Conservation (phyloP, 2,329 filamentous ascomycete genomes). For the Colletotrichum endophyticum region DNA sequence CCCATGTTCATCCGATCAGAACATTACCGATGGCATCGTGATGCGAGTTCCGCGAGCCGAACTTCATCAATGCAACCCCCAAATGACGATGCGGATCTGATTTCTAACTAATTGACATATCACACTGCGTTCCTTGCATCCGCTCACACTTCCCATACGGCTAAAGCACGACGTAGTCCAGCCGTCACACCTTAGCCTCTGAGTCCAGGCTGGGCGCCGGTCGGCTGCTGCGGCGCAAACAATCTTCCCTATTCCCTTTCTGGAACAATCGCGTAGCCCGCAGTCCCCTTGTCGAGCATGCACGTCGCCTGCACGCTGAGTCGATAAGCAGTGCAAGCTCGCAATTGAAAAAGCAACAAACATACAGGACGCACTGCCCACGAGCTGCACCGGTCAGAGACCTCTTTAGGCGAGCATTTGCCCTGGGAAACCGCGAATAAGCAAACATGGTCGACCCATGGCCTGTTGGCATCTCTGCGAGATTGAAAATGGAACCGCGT, state of each 20-base stretch:
- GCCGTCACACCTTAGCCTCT: background rate
- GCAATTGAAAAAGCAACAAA: slow-evolving; percentile 10
- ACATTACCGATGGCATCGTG: background rate
- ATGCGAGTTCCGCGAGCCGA: background rate
- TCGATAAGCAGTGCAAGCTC: background rate
- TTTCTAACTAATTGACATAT: background rate
- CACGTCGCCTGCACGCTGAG: background rate
- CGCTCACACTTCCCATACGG: background rate
- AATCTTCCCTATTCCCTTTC: background rate
- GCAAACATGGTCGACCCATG: background rate
- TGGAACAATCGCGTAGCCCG: background rate
- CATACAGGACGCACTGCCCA: background rate
- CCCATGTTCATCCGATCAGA: background rate
- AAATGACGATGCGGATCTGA: background rate
- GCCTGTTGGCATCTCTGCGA: background rate
- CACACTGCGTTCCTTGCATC: background rate
- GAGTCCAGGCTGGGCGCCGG: background rate
- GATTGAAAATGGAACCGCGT: background rate
- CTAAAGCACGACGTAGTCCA: background rate
- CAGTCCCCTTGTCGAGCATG: background rate
- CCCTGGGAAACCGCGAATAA: background rate
- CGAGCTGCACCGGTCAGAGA: background rate
- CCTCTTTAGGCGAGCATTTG: background rate
- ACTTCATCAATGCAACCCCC: background rate
- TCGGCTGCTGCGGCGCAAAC: background rate